Conservation (phyloP, 257 asterid genomes). For the Lantana camara region DNA sequence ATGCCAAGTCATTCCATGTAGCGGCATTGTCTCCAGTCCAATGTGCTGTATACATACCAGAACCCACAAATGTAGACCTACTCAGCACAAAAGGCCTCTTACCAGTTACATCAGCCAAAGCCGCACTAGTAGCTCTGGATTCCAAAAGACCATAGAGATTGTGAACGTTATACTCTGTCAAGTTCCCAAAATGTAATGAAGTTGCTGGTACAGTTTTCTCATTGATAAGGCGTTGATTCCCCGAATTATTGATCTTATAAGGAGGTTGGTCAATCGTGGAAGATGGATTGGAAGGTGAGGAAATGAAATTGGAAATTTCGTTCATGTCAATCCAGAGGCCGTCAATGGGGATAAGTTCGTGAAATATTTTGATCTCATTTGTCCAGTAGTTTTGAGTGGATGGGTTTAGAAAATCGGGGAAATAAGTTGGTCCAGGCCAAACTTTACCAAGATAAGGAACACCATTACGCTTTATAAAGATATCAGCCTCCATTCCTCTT, state of each 20-base stretch:
- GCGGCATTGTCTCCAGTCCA: conserved; percentile 66
- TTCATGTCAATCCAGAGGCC: conserved; percentile 42
- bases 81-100: conserved; percentile 50
- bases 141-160: conserved; percentile 52
- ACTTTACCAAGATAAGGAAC: conserved; percentile 25
- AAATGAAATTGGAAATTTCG: conserved; percentile 30
- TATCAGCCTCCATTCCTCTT: conserved; percentile 27
- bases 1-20: conserved; percentile 53
- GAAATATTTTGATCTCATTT: conserved; percentile 27
- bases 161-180: conserved; percentile 48
- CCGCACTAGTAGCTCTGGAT: conserved; percentile 41
- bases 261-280: conserved; percentile 51
- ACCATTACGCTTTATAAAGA: conserved; percentile 23
- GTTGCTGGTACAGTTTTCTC: conserved; percentile 43
- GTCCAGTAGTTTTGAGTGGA: conserved; percentile 27
- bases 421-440: conserved; percentile 36
- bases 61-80: conserved; percentile 55
- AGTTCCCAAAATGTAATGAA: conserved; percentile 43
- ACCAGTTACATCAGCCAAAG: conserved; percentile 31
- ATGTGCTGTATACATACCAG: conserved; percentile 53
- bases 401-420: conserved; percentile 36
- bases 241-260: conserved; percentile 45
- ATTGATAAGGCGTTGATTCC: conserved; percentile 31
- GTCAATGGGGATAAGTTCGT: conserved; percentile 27
- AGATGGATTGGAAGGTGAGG: conserved; percentile 27